Evolutionary conservation across 192 early-diverging fungal species (phyloP), one percentile per base, ranked within the genome.

Genomic region (Umbelopsis sp.): DNA sequence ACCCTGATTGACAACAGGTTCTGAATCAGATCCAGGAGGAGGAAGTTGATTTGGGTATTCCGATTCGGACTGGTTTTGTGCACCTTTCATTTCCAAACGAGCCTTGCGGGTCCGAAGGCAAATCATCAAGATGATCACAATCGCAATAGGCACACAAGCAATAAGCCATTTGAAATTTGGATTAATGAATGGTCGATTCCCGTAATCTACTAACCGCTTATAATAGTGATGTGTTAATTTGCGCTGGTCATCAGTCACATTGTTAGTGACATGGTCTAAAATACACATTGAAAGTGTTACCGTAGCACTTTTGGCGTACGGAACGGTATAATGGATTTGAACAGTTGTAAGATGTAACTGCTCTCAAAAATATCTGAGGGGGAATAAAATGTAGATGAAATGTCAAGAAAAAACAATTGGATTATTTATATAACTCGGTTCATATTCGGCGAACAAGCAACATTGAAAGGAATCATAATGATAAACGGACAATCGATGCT

Each of bases 151-250:
- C 5, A 68, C 17, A 25, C 43, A 49, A 47, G 45, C 66, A 31
- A 68, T 31, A 24, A 68, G 43, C 66, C 66, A 68, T 68, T 68
- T 49, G 66, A 68, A 62, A 32, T 62, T 62, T 0, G 56, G 56
- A 31, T 62, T 32, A 16, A 62, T 31, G 26, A 34, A 62, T 2
- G 56, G 56, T 34, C 56, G 56, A 20, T 31, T 62, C 4, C 29
- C 56, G 34, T 62, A 62, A 31, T 62, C 56, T n/a, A 62, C 56
- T 32, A 62, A 31, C 31, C 56, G 56, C 31, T 62, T 62, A 32
- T 62, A 53, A 24, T 26, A n/a, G 3, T 2, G 11, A 17, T 29
- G 16, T 62, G 31, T 6, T 32, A 26, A 62, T 20, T 8, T 12
- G 31, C n/a, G n/a, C n/a, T 36, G 10, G 56, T 32, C 56, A 5